Evolutionary conservation across 1,284 basidiomycete species (phyloP).

Genomic region (Somion occarium): DNA sequence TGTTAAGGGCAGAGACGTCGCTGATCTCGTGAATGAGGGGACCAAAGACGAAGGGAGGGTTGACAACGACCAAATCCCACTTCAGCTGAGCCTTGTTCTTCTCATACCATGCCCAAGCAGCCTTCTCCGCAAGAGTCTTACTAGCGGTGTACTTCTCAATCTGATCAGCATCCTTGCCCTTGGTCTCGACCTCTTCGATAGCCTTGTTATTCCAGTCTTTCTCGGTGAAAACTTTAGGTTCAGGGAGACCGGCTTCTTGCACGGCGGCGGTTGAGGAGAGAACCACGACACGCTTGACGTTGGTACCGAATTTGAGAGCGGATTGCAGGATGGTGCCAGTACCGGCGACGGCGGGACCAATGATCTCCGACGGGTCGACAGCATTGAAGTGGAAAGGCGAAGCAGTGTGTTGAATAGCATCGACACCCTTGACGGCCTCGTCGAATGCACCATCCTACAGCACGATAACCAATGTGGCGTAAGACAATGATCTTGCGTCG

Average conservation of each 20-base stretch:
- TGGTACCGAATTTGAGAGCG: constrained; percentile 5
- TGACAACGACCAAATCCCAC: constrained; percentile 3
- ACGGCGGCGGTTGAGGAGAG: constrained; percentile 13
- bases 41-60: neutral
- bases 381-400: constrained; percentile 40
- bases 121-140: constrained; percentile 17
- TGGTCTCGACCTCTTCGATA: constrained; percentile 11
- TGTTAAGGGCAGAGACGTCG: neutral
- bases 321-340: constrained; percentile 47
- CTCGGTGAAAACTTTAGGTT: constrained; percentile 10
- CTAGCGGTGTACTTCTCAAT: constrained; percentile 15
- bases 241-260: neutral
- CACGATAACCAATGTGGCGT: too few relatives aligned
- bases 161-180: constrained; percentile 9
- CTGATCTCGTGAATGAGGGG: constrained; percentile 1
- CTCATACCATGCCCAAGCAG: constrained; percentile 3
- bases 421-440: constrained; percentile 62
- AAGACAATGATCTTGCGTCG: too few relatives aligned
- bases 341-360: constrained; percentile 61
- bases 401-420: constrained; percentile 56
- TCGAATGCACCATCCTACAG: constrained; percentile 48
- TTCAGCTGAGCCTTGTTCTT: neutral
- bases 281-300: constrained; percentile 15
- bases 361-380: constrained; percentile 42
- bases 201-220: constrained; percentile 18